Base-by-base conservation (phyloP, 768 basidiomycete genomes). In the Agrocybe praecox region DNA sequence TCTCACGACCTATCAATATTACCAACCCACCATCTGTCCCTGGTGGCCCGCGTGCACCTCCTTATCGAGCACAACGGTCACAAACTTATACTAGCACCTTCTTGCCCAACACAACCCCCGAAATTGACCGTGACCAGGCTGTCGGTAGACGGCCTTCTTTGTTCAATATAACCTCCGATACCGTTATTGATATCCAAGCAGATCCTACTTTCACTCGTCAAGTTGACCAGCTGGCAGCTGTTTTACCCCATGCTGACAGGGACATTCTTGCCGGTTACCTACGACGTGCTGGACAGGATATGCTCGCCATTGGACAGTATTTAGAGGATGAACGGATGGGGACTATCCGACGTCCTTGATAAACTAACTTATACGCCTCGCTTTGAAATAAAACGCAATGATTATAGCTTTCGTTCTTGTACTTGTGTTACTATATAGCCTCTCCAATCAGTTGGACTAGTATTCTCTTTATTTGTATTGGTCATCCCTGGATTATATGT, bases 291-390 rank as follows among this genome's bases (percentile, higher is more conserved):
- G 92, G 92, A 19, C 84, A 90, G 66, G 90, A 92, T 69, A 88
- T 92, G 43, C 74, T 90, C 43, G 92, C 92, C n/a, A 91, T 94
- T 62, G 90, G 90, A 15, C 88, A 90, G 66, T 94, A 91, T 68
- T 75, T 94, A 11, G 91, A 92, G 61, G 92, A 94, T 60, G 89
- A 92, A 68, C 88, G 87, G 74, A 89, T 87, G 64, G 90, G 90
- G 29, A 79, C 75, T 46, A 67, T 92, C 47, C 76, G 77, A 56
- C 66, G 54, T 59, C 61, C 56, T 54, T 66, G 54, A 52, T 57
- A 26, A 68, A 72, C 40, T 76, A 64, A 49, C 22, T 53, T 33
- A 52, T 18, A 26, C 19, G 24, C 5, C 26, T 46, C 26, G 45
- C 52, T 45, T 53, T 45, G 29, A 26, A 53, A 45, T 53, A 52